Percentiles rank a stretch among this genome's conserved stretches.
Conservation (phyloP, 352 stramenopile species). For the Phytophthora sp. region DNA sequence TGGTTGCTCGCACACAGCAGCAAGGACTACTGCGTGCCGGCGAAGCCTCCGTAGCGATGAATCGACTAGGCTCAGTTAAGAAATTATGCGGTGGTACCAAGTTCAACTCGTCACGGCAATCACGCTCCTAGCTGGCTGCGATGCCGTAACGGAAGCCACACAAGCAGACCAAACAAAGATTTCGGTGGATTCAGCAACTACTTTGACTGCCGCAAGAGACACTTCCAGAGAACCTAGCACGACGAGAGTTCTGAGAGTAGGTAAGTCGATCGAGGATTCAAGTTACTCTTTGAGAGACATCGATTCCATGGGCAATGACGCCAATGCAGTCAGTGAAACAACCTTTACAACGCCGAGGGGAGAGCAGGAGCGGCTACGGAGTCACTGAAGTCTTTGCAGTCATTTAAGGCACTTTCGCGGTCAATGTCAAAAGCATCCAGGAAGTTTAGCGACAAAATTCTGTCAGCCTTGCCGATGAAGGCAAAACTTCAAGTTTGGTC, state of each 20-base stretch:
- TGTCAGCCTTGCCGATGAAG: neutral
- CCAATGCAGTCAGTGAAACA: neutral
- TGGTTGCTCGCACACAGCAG: no score
- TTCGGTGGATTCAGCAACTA: neutral
- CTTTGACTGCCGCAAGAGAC: neutral
- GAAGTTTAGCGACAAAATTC: constrained; percentile 6
- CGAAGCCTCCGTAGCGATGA: neutral
- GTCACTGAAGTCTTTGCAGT: neutral
- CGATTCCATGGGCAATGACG: neutral
- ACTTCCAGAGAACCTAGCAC: no score
- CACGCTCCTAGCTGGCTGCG: neutral
- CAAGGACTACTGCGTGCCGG: neutral
- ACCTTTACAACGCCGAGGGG: neutral
- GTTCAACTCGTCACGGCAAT: neutral
- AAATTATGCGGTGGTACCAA: constrained; percentile 6
- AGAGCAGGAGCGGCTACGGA: neutral
- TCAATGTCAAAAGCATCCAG: neutral
- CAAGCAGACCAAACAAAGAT: neutral
- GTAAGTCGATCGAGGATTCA: neutral
- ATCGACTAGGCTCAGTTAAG: neutral
- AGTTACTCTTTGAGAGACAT: neutral
- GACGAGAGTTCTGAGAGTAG: constrained; percentile 1
- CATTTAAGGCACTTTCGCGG: neutral
- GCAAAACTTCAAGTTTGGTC: constrained; percentile 5
- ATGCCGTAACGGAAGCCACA: neutral